Evolutionary conservation across 257 asterid genomes (phyloP).

Genomic region (Eucommia ulmoides): DNA sequence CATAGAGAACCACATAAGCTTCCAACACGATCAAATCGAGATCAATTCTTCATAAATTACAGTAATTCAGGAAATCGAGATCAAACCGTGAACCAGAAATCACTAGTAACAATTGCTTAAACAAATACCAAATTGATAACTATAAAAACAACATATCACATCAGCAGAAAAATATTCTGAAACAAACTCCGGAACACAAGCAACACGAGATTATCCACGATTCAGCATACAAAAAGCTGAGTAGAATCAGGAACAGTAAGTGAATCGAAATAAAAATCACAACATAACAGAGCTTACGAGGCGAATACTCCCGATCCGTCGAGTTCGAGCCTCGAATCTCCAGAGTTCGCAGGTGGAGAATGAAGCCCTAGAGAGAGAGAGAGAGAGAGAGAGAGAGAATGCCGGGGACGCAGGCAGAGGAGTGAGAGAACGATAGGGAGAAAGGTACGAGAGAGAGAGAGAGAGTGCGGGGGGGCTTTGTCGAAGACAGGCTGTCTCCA

Average conservation of each 20-base stretch:
- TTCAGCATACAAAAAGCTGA: conserved; percentile 4
- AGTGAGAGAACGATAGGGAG: too few species aligned
- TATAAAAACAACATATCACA: too few species aligned
- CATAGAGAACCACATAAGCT: too few species aligned
- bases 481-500: conserved; percentile 91
- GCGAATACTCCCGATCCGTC: conserved; percentile 30
- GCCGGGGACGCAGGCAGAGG: conserved; percentile 9
- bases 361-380: conserved; percentile 18
- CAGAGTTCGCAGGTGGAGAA: conserved; percentile 9
- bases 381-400: not conserved
- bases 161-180: not conserved
- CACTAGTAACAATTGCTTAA: not conserved
- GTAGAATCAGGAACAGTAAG: not conserved
- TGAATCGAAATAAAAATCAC: conserved; percentile 4
- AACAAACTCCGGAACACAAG: not conserved
- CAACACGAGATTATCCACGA: too few species aligned
- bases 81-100: not conserved
- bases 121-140: not conserved
- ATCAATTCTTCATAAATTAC: too few species aligned
- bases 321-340: conserved; percentile 8
- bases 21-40: too few species aligned
- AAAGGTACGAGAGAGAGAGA: too few species aligned
- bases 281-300: conserved; percentile 28
- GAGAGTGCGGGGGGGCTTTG: conserved; percentile 37
- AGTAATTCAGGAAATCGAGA: not conserved